Evolutionary conservation across 106 monocot genomes (phyloP).

Genomic region (Iris macrosiphon): DNA sequence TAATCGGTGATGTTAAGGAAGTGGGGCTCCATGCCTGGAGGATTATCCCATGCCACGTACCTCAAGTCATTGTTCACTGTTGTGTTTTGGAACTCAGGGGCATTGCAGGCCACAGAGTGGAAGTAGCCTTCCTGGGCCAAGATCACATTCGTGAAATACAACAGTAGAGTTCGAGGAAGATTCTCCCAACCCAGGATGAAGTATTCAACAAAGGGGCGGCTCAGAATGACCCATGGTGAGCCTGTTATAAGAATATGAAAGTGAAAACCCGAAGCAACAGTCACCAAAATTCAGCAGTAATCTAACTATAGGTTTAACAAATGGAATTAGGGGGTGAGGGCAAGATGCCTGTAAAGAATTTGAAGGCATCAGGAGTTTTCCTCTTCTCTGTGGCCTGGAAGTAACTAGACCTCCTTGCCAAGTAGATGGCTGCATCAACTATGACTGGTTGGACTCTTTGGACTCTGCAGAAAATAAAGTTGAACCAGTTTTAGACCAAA

Average conservation of each 20-base stretch:
- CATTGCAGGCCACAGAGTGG: conserved; percentile 57
- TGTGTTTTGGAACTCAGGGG: conserved; percentile 40
- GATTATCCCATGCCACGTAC: conserved; percentile 47
- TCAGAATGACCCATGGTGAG: conserved; percentile 87
- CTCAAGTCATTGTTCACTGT: conserved; percentile 51
- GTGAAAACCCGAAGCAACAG: too few relatives aligned
- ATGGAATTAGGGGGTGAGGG: not conserved
- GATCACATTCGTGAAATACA: conserved; percentile 62
- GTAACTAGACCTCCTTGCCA: conserved; percentile 34
- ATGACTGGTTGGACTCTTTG: conserved; percentile 73
- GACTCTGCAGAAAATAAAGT: conserved; percentile 24
- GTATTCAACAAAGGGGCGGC: conserved; percentile 44
- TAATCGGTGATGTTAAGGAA: conserved; percentile 35
- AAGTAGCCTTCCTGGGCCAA: conserved; percentile 54
- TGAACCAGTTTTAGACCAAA: not conserved
- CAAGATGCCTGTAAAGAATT: conserved; percentile 49
- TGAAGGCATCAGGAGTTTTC: conserved; percentile 53
- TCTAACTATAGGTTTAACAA: not conserved
- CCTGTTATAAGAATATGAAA: conserved; percentile 30
- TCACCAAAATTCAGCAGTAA: not conserved
- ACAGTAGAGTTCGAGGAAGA: conserved; percentile 49
- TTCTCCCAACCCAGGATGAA: conserved; percentile 60
- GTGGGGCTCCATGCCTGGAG: conserved; percentile 46
- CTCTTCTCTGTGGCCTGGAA: conserved; percentile 55
- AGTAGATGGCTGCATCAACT: conserved; percentile 64